Evolutionary conservation across 2,329 filamentous ascomycete genomes (phyloP), one percentile per base, ranked within the genome.

Genomic region (Penicillium polonicum): DNA sequence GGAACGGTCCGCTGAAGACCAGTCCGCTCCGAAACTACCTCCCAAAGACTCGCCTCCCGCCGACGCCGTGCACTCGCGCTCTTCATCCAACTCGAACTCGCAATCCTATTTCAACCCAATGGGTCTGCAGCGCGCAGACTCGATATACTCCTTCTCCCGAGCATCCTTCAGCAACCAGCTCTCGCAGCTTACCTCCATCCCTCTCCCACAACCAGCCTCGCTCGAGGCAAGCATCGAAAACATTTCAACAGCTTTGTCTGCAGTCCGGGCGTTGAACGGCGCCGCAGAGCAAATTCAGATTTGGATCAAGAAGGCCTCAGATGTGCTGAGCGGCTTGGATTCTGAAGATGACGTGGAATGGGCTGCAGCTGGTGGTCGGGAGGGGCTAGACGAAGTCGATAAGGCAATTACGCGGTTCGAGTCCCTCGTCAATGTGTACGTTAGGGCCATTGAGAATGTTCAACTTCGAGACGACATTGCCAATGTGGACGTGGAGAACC

Each of bases 291-390:
- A 97, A 74, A 97, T 99, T 64, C 85, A 89, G 62, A 88, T 89
- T 68, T 99, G 94, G 94, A 96, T 97, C 70, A 84, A 85, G 62
- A 97, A 97, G 74, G 93, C 93, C 0, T 88, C 88, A 0, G 91
- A 96, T 68, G 92, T 97, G 33, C 86, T 99, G 52, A 85, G 85
- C 54, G 92, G 92, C 5, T 80, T 99, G 42, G 92, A 97, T 72
- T 92, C 92, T 52, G 93, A 97, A 62, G 94, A 97, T 73, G 94
- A 99, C 71, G 92, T 97, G 17, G 93, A 97, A 74, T 99, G 94
- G 94, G 92, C 85, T 9, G 85, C 94, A 2, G 93, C 92, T 2
- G 94, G 91, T 52, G 94, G 94, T 31, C 72, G 79, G 60, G 75
- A 80, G 58, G 78, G 78, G 9, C 61, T 81, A 36, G 78, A 78